Percentiles rank a stretch among this genome's conserved stretches.
Conservation (phyloP, 257 asterid genomes). For the Eustoma russellianum region DNA sequence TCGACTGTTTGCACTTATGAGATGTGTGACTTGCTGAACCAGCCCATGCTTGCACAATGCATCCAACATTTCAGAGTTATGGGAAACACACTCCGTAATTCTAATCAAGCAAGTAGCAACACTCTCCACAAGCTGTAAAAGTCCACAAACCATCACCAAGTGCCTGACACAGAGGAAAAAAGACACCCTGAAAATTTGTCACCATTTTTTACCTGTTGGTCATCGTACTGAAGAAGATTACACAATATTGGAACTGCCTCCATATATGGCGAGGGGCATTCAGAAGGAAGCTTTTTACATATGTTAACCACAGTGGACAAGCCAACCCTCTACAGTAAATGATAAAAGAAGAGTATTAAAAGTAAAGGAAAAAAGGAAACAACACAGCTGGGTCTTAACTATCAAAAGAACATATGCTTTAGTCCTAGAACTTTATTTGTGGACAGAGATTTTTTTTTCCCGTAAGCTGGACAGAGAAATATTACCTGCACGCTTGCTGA, state of each 20-base stretch:
- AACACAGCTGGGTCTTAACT: too few species aligned
- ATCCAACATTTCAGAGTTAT: slow-evolving; percentile 64
- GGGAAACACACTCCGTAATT: slow-evolving; percentile 54
- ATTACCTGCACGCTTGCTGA: slow-evolving; percentile 89
- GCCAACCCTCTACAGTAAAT: slow-evolving; percentile 63
- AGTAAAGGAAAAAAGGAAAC: too few species aligned
- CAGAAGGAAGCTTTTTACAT: slow-evolving; percentile 75
- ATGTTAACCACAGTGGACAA: slow-evolving; percentile 78
- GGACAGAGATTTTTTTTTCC: too few species aligned
- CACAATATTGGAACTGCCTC: slow-evolving; percentile 92
- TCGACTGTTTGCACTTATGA: slow-evolving; percentile 57
- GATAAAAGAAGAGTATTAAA: slow-evolving; percentile 2
- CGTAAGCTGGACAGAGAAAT: too few species aligned
- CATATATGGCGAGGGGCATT: slow-evolving; percentile 58
- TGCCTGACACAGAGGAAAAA: background rate
- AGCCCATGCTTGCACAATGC: slow-evolving; percentile 73
- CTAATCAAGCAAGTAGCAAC: slow-evolving; percentile 79
- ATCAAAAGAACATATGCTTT: too few species aligned
- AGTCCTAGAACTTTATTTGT: too few species aligned
- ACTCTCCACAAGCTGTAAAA: slow-evolving; percentile 80
- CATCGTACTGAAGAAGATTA: slow-evolving; percentile 88
- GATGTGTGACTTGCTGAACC: slow-evolving; percentile 65
- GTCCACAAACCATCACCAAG: slow-evolving; percentile 4
- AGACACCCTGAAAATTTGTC: slow-evolving; percentile 1
- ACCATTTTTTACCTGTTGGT: slow-evolving; percentile 51